These are phyloP conservation scores for Aureobasidium sp. DNA, from an alignment of 2,329 filamentous ascomycete species.

Conservation along the genomic window DNA sequence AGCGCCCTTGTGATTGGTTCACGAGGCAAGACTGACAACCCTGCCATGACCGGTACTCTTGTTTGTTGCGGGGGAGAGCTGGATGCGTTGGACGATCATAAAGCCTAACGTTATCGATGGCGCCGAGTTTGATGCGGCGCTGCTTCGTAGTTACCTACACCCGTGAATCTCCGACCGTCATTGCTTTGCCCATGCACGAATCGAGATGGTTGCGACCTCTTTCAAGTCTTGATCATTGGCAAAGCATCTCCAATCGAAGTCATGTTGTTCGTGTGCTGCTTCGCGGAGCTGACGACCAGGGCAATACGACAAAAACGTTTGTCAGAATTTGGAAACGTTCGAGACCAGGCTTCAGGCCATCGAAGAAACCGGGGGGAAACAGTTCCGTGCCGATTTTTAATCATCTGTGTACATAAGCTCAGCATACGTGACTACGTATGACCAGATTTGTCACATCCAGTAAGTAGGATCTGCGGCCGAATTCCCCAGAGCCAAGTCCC, in stretches of 20 bases:
- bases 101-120: not conserved
- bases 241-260: not conserved
- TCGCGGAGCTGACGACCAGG: not conserved
- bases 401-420: not conserved
- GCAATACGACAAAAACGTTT: not conserved
- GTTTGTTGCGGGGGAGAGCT: slow-evolving; percentile 2
- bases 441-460: slow-evolving; percentile 7
- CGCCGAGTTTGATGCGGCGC: slow-evolving; percentile 12
- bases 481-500: not conserved
- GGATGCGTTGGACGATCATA: slow-evolving; percentile 5
- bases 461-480: not conserved
- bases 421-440: not conserved
- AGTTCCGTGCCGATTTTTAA: not conserved
- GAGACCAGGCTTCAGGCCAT: slow-evolving; percentile 2
- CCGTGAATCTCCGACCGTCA: slow-evolving; percentile 4
- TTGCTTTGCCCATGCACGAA: not conserved
- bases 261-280: not conserved
- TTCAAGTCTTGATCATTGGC: not conserved
- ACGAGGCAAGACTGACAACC: not conserved
- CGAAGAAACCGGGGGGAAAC: not conserved
- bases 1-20: not conserved
- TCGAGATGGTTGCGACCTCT: not conserved
- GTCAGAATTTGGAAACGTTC: not conserved
- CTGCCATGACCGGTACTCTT: slow-evolving; percentile 9
- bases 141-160: slow-evolving; percentile 10